Evolutionary conservation across 345 rosid species (phyloP), one percentile per base, ranked within the genome.

Genomic region (Populus nigra): DNA sequence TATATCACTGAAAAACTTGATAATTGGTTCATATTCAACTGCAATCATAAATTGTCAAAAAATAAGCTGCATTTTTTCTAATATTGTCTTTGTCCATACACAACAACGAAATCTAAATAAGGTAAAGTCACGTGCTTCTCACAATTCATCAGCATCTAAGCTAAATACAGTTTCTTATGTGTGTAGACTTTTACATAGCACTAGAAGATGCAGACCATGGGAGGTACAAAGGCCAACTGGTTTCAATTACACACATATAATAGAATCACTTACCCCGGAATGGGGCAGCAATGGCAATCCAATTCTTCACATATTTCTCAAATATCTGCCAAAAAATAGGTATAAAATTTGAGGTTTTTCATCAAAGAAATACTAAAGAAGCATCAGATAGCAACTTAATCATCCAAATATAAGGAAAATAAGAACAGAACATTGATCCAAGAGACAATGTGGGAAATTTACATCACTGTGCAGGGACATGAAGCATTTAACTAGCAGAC

Each of bases 201-300:
- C 62, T 63, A 71, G 55, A 73, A 69, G 57, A 61, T 57, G 43
- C 57, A 80, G 49, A 50, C 18, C 11, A 41, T 11, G 17, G 57
- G 7, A 68, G 17, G 45, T 55, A 25, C 43, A 27, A 17, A 38
- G 25, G 29, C 69, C 47, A 15, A 50, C 5, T 77, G 59, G 2
- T 27, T 12, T 23, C 35, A 7, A 57, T 72, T 49, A 76, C 18
- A 68, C 68, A 17, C 23, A 65, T 36, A 68, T 7, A 38, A 36
- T 53, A 71, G 41, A 70, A 62, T 50, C 77, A 79, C 85, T 81
- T 76, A 90, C 99, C 99, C 59, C 79, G 90, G 78, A 95, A 95
- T 71, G 99, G 98, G 31, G 97, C 91, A 79, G 99, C 97, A 85
- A 95, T 92, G 25, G 99, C 96, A 81, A 95, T 90, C 99, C 99